Evolutionary conservation across 2,329 filamentous ascomycete genomes (phyloP).

Genomic region (Teratosphaeria epicoccoides): DNA sequence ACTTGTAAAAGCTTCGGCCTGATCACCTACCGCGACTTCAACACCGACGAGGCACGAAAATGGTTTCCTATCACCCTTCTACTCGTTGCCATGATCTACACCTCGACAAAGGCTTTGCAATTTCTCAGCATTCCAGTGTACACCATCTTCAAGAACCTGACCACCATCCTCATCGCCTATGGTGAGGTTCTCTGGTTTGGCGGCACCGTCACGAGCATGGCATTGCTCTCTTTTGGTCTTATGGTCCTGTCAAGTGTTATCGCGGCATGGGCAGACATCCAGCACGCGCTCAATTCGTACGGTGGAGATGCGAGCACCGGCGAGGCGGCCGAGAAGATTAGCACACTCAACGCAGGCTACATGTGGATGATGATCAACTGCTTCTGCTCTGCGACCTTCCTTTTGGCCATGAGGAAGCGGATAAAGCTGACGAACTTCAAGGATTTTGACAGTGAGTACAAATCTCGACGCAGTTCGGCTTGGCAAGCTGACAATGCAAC

Average conservation of each 20-base stretch:
- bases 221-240: slow-evolving; percentile 84
- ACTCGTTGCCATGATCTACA: slow-evolving; percentile 98
- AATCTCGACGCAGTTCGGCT: background rate
- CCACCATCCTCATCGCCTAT: slow-evolving; percentile 96
- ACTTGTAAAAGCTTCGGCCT: slow-evolving; percentile 69
- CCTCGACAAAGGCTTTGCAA: slow-evolving; percentile 87
- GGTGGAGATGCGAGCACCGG: slow-evolving; percentile 33
- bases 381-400: slow-evolving; percentile 80
- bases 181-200: slow-evolving; percentile 98
- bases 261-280: slow-evolving; percentile 94
- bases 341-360: slow-evolving; percentile 87
- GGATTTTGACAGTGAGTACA: slow-evolving; percentile 64
- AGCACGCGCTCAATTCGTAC: slow-evolving; percentile 59
- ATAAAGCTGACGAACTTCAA: slow-evolving; percentile 99
- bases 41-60: slow-evolving; percentile 78
- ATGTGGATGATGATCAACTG: slow-evolving; percentile 98
- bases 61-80: slow-evolving; percentile 97
- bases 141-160: slow-evolving; percentile 99
- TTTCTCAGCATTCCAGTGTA: slow-evolving; percentile 97
- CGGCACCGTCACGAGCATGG: slow-evolving; percentile 75
- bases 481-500: background rate
- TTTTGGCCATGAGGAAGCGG: slow-evolving; percentile 91
- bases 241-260: slow-evolving; percentile 95
- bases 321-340: slow-evolving; percentile 60
- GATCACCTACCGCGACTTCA: slow-evolving; percentile 78